Evolutionary conservation across 257 asterid species (phyloP), one percentile per base, ranked within the genome.

Genomic region (Galeopsis tetrahit): DNA sequence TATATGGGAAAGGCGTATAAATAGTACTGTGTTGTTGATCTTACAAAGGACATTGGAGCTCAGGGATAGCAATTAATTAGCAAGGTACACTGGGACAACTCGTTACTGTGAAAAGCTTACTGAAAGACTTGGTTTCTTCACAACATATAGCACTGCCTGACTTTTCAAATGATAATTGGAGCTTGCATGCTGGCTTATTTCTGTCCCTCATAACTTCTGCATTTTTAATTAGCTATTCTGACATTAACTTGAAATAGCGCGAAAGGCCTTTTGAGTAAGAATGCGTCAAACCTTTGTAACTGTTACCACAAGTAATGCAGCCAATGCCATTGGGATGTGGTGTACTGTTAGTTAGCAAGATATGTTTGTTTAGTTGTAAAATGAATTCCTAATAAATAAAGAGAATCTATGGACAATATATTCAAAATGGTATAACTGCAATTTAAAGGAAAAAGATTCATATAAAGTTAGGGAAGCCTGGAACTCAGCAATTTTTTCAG

Each of bases 341-440:
- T 4, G 31, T 13, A 51, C 33, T 28, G 35, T 49, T 43, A 1
- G 59, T 52, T 61, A 52, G 63, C 33, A 68, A 56, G 68, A 40
- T 11, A 17, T 10, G 39, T 15, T 43, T 4, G 13, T 15, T 21
- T 21, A 33, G 10, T 9, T 44, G 51, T 69, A 61, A 15, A 43
- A 4, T 61, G 56, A 68, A 61, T 14, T 66, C 63, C 10, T 68
- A 75, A 38, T 31, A 10, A 32, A 61, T 52, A 57, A 61, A 31
- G 53, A 52, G 14, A 32, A 55, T 53, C 59, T 14, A 32, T 48
- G 2, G 31, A 52, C 21, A 49, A 69, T 40, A 38, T 51, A 51
- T 68, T 49, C 56, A 39, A 60, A 66, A 53, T 68, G 49, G 65
- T 75, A 52, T 74, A 59, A 7, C 2, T 61, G 58, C 46, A 11